Percentiles rank a stretch among this genome's conserved stretches.
phyloP scores from a whole-genome alignment of 148 eudicot species.

The Limonium bicolor region DNA sequence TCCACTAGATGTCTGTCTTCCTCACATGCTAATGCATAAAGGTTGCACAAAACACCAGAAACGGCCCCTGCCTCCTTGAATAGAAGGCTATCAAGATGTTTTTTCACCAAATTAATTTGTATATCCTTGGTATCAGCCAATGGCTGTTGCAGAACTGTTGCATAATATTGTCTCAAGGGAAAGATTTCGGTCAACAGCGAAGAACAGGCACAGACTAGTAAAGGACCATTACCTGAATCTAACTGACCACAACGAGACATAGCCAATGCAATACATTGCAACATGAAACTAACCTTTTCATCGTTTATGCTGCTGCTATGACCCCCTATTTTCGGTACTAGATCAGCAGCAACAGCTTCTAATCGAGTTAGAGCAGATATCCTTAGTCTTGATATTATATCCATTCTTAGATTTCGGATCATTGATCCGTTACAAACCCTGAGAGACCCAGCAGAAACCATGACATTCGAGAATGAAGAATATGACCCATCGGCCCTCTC shows the following conservation, averaged over 20 bases:
- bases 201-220: constrained; percentile 47
- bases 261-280: constrained; percentile 61
- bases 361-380: constrained; percentile 41
- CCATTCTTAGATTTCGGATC: constrained; percentile 15
- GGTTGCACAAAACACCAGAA: constrained; percentile 64
- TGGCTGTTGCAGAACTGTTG: constrained; percentile 22
- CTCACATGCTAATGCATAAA: constrained; percentile 55
- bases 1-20: constrained; percentile 45
- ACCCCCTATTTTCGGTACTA: constrained; percentile 24
- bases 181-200: constrained; percentile 63
- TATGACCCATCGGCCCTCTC: constrained; percentile 23
- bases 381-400: constrained; percentile 18
- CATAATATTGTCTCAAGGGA: constrained; percentile 42
- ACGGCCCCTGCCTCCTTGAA: constrained; percentile 92
- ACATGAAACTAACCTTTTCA: constrained; percentile 23
- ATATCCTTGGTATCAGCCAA: constrained; percentile 7
- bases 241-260: constrained; percentile 56
- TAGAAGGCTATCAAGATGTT: constrained; percentile 35
- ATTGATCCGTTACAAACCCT: constrained; percentile 46
- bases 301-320: constrained; percentile 8
- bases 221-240: constrained; percentile 27
- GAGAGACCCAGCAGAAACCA: constrained; percentile 85
- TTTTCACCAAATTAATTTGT: constrained; percentile 23
- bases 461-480: constrained; percentile 39
- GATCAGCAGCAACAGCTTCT: constrained; percentile 38